Base-by-base conservation (phyloP, 78 protist species). In the Carpediemonas membranifera region DNA sequence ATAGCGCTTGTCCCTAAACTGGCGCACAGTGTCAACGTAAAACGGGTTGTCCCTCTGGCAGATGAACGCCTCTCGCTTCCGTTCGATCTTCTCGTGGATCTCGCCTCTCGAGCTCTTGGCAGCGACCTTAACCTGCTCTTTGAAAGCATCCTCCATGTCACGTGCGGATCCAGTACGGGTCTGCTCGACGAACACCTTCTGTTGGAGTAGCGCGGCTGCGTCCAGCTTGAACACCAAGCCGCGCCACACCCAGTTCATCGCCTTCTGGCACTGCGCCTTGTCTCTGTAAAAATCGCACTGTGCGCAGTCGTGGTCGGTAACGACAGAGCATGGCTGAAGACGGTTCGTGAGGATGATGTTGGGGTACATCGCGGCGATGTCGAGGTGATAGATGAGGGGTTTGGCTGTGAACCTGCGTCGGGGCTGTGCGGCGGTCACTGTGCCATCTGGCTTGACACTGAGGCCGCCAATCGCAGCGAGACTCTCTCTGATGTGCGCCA, bases 321-420 rank as follows among this genome's bases (percentile, higher is more conserved):
- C 92, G 0, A 96, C 67, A 0, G 98, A 80, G 7, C 84, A 24
- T 0, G 99, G 99, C 71, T 94, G 99, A 13, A 97, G 87, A 16
- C 98, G 80, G 64, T 97, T 97, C 18, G 99, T 97, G 43, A 97
- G 71, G 60, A 97, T 97, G 80, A 97, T 97, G 84, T 97, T 97
- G 33, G 99, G 99, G 78, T 97, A 97, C 99, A 97, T 97, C 7
- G 99, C 99, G 11, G 80, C 82, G 0, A 97, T 98, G 69, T 97
- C 99, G 41, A 96, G 54, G 68, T 96, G 99, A 56, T 87, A 90
- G 60, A 96, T 94, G 35, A 81, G 33, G 30, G 98, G 98, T 0
- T 27, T 15, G 19, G 52, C n/a, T 50, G 36, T 13, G 37, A 28
- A 16, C n/a, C n/a, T n/a, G n/a, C n/a, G n/a, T n/a, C n/a, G n/a